Evolutionary conservation across 306 rosid species (phyloP), one percentile per base, ranked within the genome.

Genomic region (Adenanthera pavonina): DNA sequence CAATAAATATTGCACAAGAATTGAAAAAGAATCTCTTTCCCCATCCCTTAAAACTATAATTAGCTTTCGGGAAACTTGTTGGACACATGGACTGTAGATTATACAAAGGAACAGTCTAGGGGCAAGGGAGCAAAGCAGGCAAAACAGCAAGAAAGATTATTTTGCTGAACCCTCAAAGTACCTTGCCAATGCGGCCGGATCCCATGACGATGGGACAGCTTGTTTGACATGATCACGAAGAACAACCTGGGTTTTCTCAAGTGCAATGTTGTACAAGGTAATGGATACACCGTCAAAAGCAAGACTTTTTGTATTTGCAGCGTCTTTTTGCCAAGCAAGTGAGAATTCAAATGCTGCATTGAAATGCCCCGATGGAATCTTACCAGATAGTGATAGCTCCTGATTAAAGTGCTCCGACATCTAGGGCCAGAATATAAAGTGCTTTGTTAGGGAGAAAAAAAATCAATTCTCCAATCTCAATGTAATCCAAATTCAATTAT

Each of bases 401-500:
- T 89, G 95, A 85, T 94, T 94, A 74, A 94, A 94, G 59, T 83
- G 93, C 88, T 94, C 98, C 0, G 98, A 94, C 98, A 94, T 94
- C 97, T 94, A 75, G 53, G 65, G 34, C 34, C 40, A 81, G 44
- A 69, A 79, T 69, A 82, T 40, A 19, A 1, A 65, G 16, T 38
- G 5, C 74, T 80, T 57, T 34, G 43, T 87, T 9, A 80, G 49
- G 1, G 62, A 34, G 0, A 1, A 33, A 12, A 72, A 44, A 59
- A 35, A 34, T 38, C 41, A 19, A 79, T n/a, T n/a, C n/a, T n/a
- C n/a, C n/a, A 51, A 13, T 40, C 40, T 74, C 72, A 47, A 53
- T 8, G 66, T 2, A 47, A 52, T 52, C 66, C 35, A 56, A 36
- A 76, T 25, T 46, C 61, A 71, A 71, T 41, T 17, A 14, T 38